Percentiles rank a stretch among this genome's conserved stretches.
These are phyloP conservation scores for Trichophyton benhamiae DNA, from an alignment of 2,329 filamentous ascomycete species.

Conservation along the genomic window DNA sequence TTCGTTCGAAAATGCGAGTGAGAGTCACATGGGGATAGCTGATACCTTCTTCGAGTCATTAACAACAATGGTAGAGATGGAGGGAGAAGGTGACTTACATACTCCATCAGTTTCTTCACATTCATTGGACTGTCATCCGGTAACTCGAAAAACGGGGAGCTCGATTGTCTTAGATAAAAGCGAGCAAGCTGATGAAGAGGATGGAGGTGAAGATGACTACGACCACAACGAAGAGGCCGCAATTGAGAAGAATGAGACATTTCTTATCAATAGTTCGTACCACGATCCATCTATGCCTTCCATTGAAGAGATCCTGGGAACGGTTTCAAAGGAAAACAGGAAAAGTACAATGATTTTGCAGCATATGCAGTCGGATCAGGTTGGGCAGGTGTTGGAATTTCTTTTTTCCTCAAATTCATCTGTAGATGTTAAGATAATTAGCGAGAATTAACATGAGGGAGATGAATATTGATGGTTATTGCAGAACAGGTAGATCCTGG, in stretches of 20 bases:
- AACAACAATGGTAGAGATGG: background rate
- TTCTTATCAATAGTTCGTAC: background rate
- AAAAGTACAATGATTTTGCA: slow-evolving; percentile 6
- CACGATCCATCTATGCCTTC: background rate
- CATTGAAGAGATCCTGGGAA: background rate
- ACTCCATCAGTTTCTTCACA: background rate
- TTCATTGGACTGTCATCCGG: background rate
- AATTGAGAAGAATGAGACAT: background rate
- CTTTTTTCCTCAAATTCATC: background rate
- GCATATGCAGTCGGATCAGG: slow-evolving; percentile 2
- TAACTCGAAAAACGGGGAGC: background rate
- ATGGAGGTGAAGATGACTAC: background rate
- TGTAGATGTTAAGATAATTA: slow-evolving; percentile 2
- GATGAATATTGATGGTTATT: background rate
- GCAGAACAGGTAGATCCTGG: background rate
- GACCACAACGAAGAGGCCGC: background rate
- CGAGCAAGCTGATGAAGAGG: background rate
- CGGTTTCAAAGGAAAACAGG: background rate
- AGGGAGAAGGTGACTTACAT: background rate
- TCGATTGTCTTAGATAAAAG: background rate
- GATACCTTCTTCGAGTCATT: background rate
- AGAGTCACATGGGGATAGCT: background rate
- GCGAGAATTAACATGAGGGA: background rate
- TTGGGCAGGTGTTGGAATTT: background rate
- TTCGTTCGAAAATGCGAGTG: background rate